phyloP scores from a whole-genome alignment of 352 stramenopile genomes.

The Saprolegnia parasitica region DNA sequence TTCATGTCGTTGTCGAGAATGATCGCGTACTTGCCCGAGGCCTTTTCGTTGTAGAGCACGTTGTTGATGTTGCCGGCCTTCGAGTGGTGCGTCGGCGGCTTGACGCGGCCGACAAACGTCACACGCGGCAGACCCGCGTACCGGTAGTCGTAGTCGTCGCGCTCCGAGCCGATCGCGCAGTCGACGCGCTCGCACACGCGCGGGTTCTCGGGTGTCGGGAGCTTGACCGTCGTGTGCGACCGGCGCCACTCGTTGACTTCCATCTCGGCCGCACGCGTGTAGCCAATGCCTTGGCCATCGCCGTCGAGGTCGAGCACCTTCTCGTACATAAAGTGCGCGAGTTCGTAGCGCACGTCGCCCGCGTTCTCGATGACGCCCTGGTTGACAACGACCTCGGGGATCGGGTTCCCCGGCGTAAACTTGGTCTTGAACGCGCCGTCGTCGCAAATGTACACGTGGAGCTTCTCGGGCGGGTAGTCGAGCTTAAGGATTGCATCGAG shows the following conservation, averaged over 20 bases:
- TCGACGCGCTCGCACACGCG: conserved; percentile 46
- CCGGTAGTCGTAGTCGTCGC: conserved; percentile 66
- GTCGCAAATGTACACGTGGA: conserved; percentile 72
- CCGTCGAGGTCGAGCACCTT: conserved; percentile 56
- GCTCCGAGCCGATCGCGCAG: conserved; percentile 59
- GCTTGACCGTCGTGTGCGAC: conserved; percentile 63
- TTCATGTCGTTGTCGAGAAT: conserved; percentile 85
- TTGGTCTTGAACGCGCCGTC: conserved; percentile 72
- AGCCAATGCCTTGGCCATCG: conserved; percentile 28
- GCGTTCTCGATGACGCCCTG: conserved; percentile 62
- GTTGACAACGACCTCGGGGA: conserved; percentile 62
- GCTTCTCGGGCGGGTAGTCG: conserved; percentile 64
- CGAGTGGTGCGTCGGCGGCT: conserved; percentile 62
- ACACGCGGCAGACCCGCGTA: conserved; percentile 46
- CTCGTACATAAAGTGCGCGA: conserved; percentile 74
- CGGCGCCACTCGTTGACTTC: conserved; percentile 71
- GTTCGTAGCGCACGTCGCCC: conserved; percentile 61
- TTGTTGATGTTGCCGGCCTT: conserved; percentile 85
- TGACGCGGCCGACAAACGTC: conserved; percentile 61
- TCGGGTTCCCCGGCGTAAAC: conserved; percentile 43
- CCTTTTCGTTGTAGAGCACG: conserved; percentile 74
- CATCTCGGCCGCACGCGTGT: conserved; percentile 37
- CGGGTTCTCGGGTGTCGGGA: conserved; percentile 47
- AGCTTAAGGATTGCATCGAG: conserved; percentile 70
- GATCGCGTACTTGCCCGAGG: conserved; percentile 58